Evolutionary conservation across 73 alveolate genomes (phyloP).

Genomic region (Paramecium bursaria): DNA sequence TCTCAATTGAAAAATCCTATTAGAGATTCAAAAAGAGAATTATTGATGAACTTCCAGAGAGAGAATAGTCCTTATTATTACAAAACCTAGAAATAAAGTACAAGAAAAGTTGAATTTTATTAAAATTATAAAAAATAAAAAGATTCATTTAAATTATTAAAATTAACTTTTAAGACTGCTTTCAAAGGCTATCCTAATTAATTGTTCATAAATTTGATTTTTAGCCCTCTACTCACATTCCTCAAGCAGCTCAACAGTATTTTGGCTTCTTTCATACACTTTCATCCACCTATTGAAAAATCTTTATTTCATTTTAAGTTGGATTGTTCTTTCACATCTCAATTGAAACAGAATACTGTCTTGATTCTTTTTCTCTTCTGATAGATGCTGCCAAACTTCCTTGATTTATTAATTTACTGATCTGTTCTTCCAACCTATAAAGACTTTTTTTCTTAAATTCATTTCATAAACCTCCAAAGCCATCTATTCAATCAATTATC

Average conservation of each 20-base stretch:
- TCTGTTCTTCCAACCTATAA: background rate
- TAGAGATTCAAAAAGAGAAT: slow-evolving; percentile 43
- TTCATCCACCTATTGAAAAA: slow-evolving; percentile 19
- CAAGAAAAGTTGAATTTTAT: background rate
- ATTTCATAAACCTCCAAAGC: slow-evolving; percentile 15
- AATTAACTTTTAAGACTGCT: slow-evolving; percentile 10
- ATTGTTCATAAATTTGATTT: background rate
- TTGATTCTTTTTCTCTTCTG: slow-evolving; percentile 4
- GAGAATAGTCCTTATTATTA: slow-evolving; percentile 15
- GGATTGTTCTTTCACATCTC: slow-evolving; percentile 13
- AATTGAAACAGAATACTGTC: background rate
- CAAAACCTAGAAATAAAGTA: slow-evolving; percentile 6
- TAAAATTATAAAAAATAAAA: background rate
- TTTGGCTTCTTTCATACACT: background rate
- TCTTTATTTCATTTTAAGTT: background rate
- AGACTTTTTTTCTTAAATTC: slow-evolving; percentile 1
- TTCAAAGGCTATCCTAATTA: slow-evolving; percentile 36
- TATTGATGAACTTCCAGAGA: slow-evolving; percentile 29
- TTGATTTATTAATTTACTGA: background rate
- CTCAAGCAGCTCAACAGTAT: background rate
- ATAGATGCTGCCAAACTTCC: slow-evolving; percentile 2
- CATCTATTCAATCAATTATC: slow-evolving; percentile 40
- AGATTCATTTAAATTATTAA: slow-evolving; percentile 15
- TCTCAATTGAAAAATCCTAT: slow-evolving; percentile 28
- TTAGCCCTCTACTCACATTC: slow-evolving; percentile 15